These are phyloP conservation scores for Neocucurbitaria cava DNA, from an alignment of 2,329 filamentous ascomycete genomes.

Conservation along the genomic window DNA sequence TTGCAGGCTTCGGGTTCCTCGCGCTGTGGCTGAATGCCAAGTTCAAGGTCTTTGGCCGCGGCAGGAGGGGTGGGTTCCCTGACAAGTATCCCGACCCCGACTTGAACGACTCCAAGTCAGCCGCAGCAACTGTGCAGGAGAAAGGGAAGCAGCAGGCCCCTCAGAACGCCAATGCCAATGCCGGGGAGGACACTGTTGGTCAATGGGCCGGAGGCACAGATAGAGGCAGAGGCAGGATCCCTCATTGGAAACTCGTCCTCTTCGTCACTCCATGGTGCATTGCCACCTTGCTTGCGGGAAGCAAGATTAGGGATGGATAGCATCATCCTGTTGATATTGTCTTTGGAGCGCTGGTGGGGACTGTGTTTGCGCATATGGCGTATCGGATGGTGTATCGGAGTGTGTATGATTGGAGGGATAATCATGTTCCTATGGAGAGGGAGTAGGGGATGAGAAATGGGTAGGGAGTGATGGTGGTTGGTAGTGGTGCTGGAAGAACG, in stretches of 20 bases:
- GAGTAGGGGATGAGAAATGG: no score
- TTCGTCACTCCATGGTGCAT: constrained; percentile 68
- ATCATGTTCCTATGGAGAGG: constrained; percentile 22
- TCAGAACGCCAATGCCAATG: no score
- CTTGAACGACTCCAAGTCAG: no score
- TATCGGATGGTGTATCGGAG: constrained; percentile 66
- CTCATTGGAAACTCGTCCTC: constrained; percentile 72
- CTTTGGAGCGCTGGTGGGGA: constrained; percentile 68
- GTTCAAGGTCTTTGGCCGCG: constrained; percentile 25
- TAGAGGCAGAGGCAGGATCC: constrained; percentile 58
- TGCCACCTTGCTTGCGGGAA: constrained; percentile 68
- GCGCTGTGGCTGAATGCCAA: constrained; percentile 39
- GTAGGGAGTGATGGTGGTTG: no score
- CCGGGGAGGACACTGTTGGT: no score
- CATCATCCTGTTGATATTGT: constrained; percentile 76
- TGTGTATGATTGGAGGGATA: constrained; percentile 24
- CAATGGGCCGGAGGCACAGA: no score
- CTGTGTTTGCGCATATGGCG: constrained; percentile 65
- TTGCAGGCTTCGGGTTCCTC: constrained; percentile 41
- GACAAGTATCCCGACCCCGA: no score
- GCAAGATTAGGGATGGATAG: constrained; percentile 69
- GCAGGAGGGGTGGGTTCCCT: not conserved
- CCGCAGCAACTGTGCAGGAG: no score
- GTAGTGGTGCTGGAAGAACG: no score
- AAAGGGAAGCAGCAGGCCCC: no score